Conservation (phyloP, 1,284 basidiomycete species). For the Irpex sp. region DNA sequence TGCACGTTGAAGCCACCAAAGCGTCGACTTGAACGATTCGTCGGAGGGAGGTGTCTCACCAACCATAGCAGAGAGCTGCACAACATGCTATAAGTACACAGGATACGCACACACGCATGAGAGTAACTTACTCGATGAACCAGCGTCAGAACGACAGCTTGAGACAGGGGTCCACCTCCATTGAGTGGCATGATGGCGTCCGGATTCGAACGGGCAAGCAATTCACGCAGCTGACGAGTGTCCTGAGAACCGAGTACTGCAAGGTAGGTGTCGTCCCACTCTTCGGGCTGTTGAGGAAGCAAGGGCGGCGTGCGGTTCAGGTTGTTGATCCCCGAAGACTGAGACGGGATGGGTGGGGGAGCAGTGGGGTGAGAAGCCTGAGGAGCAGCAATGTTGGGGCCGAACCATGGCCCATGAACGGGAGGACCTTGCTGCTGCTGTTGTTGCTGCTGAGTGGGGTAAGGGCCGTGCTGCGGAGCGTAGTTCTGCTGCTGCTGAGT, state of each 20-base stretch:
- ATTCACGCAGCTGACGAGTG: slow-evolving; percentile 63
- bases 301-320: slow-evolving; percentile 46
- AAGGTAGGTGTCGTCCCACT: slow-evolving; percentile 81
- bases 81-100: slow-evolving; percentile 7
- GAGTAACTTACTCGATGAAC: slow-evolving; percentile 64
- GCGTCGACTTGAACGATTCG: slow-evolving; percentile 71
- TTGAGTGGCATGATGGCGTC: slow-evolving; percentile 76
- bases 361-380: slow-evolving; percentile 73
- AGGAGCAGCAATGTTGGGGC: slow-evolving; percentile 58
- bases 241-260: slow-evolving; percentile 72
- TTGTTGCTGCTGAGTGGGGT: slow-evolving; percentile 32
- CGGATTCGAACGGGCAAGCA: slow-evolving; percentile 69
- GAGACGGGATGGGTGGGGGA: slow-evolving; percentile 57
- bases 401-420: slow-evolving; percentile 56
- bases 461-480: slow-evolving; percentile 16
- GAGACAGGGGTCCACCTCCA: slow-evolving; percentile 64
- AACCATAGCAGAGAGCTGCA: slow-evolving; percentile 64
- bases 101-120: slow-evolving; percentile 1
- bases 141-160: slow-evolving; percentile 77
- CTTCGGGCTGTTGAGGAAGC: slow-evolving; percentile 46
- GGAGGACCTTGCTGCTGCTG: slow-evolving; percentile 36
- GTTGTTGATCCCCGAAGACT: slow-evolving; percentile 6
- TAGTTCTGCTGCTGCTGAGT: slow-evolving; percentile 17
- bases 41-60: slow-evolving; percentile 72
- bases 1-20: slow-evolving; percentile 82